Evolutionary conservation across 495 filamentous ascomycete species (phyloP), one percentile per base, ranked within the genome.

Genomic region (Neurospora intermedia): DNA sequence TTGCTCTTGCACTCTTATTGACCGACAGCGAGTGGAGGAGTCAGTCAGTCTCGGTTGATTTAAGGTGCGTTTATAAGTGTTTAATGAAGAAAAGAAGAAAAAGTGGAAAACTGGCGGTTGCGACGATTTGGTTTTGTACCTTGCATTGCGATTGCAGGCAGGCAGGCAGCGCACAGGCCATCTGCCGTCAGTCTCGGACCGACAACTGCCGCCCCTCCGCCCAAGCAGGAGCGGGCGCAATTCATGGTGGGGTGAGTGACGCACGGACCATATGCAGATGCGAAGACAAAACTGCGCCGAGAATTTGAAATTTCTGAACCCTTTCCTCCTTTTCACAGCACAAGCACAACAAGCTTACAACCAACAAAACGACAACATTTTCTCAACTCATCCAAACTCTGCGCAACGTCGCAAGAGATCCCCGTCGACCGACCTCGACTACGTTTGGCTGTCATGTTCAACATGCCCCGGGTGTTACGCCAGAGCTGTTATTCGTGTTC

Each of bases 11-110:
- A 86, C 82, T 79, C 79, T 83, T 84, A 85, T 85, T 87, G 85
- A 87, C 83, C 84, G 80, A 82, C 78, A 81, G 77, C 75, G 79
- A 85, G 81, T 83, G 72, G 77, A 79, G 43, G 71, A 39, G 27
- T 73, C 78, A 83, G 76, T 82, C 73, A 75, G 78, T 75, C 81
- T 81, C 82, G 84, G 82, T 87, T 87, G 84, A 86, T 86, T 87
- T 80, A 83, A 82, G 80, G 83, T 86, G 84, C 81, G 71, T 74
- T 76, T 77, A 77, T 78, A 82, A 82, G 84, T 86, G 79, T 82
- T 75, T 77, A 72, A 77, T 79, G 77, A 75, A 75, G 80, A 76
- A 71, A 78, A 75, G 62, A 72, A 73, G 70, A 70, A 74, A 73
- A 77, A 72, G 73, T 69, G 66, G 13, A 39, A 48, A 41, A 73